Evolutionary conservation across 2,329 filamentous ascomycete species (phyloP), one percentile per base, ranked within the genome.

Genomic region (Fusarium beomiforme): DNA sequence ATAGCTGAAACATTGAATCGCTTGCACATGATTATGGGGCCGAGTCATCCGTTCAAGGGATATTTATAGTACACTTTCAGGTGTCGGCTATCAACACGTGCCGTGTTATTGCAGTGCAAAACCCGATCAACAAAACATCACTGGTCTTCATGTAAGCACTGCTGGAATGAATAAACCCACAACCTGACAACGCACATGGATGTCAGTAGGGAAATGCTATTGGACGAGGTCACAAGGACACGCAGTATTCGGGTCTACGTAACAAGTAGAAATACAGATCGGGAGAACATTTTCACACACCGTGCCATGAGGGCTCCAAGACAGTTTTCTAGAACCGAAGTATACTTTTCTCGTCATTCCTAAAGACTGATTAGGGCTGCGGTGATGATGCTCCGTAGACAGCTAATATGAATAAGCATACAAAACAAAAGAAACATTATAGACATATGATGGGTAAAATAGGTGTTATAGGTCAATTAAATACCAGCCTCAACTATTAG

Each of bases 401-500:
- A 6, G 4, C 9, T 0, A 5, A 21, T 2, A 8, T 4, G 12
- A 34, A 17, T 16, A 14, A 34, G 12, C 4, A n/a, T n/a, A 8
- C 13, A 14, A 2, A 10, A 16, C 13, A 11, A 31, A 8, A 16
- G 31, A 24, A 12, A n/a, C 9, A n/a, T 24, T 16, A 36, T 9
- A 9, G 12, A n/a, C 3, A 0, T 16, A 4, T 12, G 6, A 16
- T 7, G 11, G 3, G 9, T 24, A 0, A 39, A 8, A 16, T n/a
- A 5, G 13, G 21, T 37, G 31, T 36, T 50, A 73, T 26, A 44
- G 3, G 51, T 33, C 21, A 62, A 55, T 55, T 55, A 55, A 34
- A 9, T 55, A 47, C 53, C 39, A 46, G 21, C 19, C 17, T 55
- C 39, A 47, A 34, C 29, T 23, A 17, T 8, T n/a, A 55, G 44